Base-by-base conservation (phyloP, 768 basidiomycete species). In the Collybia nuda region DNA sequence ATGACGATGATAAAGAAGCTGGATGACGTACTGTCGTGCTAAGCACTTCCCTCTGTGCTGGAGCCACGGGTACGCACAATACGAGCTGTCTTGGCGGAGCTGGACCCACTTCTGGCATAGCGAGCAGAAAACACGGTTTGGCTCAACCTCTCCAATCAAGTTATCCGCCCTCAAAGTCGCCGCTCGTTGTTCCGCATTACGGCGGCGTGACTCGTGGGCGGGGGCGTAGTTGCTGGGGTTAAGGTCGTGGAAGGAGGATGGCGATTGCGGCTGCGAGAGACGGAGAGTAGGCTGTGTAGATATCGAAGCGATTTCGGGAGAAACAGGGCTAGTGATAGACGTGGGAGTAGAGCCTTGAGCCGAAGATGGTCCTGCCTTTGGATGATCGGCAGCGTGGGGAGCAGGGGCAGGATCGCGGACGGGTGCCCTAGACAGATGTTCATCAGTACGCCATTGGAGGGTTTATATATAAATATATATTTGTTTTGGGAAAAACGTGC, bases 61-160 rank as follows among this genome's bases (percentile, higher is more conserved):
- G 51, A 83, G 62, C 89, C 88, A 91, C 35, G 89, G 88, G 62
- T 90, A 88, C 46, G 88, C 85, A 56, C 88, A 91, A 63, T 85
- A 91, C 8, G 81, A 80, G 52, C 81, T 83, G 57, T 91, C 88
- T 62, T 89, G 88, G 37, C 89, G 67, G 17, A 91, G 74, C 65
- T 90, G 89, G 1, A 91, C 87, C 89, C 89, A 91, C 66, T 90
- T 90, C 59, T 79, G 74, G 62, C 90, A 92, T 1, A 90, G 65
- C 2, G 75, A 72, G 61, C 89, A 92, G 56, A 90, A 88, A 0
- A 90, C 86, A 23, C 83, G 66, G 57, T 85, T 85, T 0, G 86
- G 84, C 59, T 90, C 88, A 28, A 91, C 89, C 48, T 81, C 76
- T 17, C 76, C 78, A 47, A 90, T 79, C 6, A 88, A 72, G 0